phyloP scores from a whole-genome alignment of 495 filamentous ascomycete genomes.

The Trichoderma orchidacearum region DNA sequence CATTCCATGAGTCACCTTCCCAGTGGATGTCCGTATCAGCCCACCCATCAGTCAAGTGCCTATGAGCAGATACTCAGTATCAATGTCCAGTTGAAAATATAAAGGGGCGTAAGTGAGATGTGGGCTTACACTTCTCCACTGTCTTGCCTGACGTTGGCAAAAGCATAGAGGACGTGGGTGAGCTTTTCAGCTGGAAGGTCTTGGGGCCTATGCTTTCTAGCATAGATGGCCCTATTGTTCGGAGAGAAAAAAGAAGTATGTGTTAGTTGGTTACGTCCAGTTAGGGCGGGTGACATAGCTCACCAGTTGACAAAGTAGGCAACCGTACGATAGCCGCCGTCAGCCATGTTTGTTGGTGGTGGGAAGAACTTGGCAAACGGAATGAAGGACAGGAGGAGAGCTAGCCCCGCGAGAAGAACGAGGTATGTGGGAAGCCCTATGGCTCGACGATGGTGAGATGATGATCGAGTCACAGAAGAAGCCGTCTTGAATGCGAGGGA shows the following conservation, averaged over 20 bases:
- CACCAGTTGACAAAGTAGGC: conserved; percentile 80
- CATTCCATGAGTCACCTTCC: conserved; percentile 62
- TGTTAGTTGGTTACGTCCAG: background rate
- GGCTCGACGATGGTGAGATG: background rate
- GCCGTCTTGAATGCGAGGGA: background rate
- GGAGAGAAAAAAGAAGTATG: background rate
- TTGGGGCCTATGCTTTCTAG: conserved; percentile 71
- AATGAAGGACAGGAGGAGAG: background rate
- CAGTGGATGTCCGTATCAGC: conserved; percentile 85
- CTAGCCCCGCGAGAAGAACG: background rate
- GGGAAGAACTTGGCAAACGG: background rate
- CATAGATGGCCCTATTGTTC: conserved; percentile 65
- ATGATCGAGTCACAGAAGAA: background rate
- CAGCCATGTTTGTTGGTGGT: background rate
- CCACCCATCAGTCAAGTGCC: conserved; percentile 71
- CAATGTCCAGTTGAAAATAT: background rate
- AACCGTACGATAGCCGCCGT: conserved; percentile 47
- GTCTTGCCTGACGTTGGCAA: conserved; percentile 52
- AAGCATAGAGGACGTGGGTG: conserved; percentile 76
- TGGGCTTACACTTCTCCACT: conserved; percentile 44
- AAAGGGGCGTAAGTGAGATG: background rate
- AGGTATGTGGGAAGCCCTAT: background rate
- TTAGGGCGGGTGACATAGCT: background rate
- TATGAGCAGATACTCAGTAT: conserved; percentile 10
- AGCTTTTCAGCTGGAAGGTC: conserved; percentile 77